Evolutionary conservation across 2,329 filamentous ascomycete genomes (phyloP), one percentile per base, ranked within the genome.

Genomic region (Cadophora sp.): DNA sequence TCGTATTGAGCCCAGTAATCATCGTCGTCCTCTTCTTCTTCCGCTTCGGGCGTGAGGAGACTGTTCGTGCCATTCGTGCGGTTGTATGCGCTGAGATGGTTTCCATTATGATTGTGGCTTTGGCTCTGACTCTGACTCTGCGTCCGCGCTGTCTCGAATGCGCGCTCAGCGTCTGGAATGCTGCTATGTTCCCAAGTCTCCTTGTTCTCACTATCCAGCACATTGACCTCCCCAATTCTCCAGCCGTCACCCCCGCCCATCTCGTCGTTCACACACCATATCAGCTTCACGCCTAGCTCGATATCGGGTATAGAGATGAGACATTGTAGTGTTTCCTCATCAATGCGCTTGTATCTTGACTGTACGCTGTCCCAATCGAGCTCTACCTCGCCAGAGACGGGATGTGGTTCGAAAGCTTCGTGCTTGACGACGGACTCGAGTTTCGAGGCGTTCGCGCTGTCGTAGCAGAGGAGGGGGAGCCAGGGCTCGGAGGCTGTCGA

Each of bases 1-100:
- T 93, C 91, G 77, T 95, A 94, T 68, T 88, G 86, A 39, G 87
- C 90, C 92, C 92, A 95, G 78, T 95, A 95, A 72, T 89, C 89
- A 71, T 92, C 91, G 68, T 93, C 90, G 39, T 91, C 90, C 24
- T 91, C 89, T 0, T 88, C 88, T 11, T 64, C 66, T 27, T 68
- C 70, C 36, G 62, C 60, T 51, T 69, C 70, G 3, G 68, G 69
- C 9, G 65, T 70, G 18, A 69, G 62, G 14, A 73, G 61, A 30
- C 64, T 64, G 27, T 70, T 70, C 16, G 59, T 70, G 33, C 68
- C 70, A 65, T 71, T 71, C 6, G 66, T 64, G n/a, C 66, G 64
- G 43, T 67, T 65, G 50, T 67, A 48, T 1, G 65, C 65, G 55
- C 53, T 64, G 14, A 67, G 47, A 27, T 55, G 47, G 13, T 13